Base-by-base conservation (phyloP, 805 yeast species). In the Barnettozyma sp. region DNA sequence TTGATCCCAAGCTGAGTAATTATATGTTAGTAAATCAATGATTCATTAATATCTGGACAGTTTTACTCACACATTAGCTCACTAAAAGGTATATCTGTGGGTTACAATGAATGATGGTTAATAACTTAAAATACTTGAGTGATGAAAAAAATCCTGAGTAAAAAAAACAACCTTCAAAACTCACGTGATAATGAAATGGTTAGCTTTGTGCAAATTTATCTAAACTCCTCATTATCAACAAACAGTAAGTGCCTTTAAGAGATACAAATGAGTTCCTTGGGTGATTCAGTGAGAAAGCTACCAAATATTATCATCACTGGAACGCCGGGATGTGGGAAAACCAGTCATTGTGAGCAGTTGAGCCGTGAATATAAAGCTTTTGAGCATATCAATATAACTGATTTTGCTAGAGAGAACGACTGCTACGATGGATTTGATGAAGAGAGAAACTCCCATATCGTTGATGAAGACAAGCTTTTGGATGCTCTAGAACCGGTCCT, bases 221-320 rank as follows among this genome's bases (percentile, higher is more conserved):
- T n/a, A n/a, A n/a, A n/a, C n/a, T n/a, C n/a, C n/a, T n/a, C n/a
- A n/a, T n/a, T n/a, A n/a, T n/a, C n/a, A n/a, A n/a, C n/a, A n/a
- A n/a, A n/a, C n/a, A 22, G 11, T 22, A 9, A 12, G 12, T 9
- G 24, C 24, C 24, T 22, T 22, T 22, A 12, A 22, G 12, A 22
- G 12, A 9, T 12, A 22, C 24, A 22, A 22, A 27, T 17, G 30
- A 27, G 21, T 17, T 12, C n/a, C 15, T 10, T 6, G 12, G 12
- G 18, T 13, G 30, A 27, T n/a, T 44, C 51, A 1, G 39, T 35
- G 3, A 50, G 58, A 44, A 45, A 41, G 9, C 36, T 53, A 7
- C 73, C 96, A 7, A 92, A 92, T 57, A 78, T 92, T 27, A 73
- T 92, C 26, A 73, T 92, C 31, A 92, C 97, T 3, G 98, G 98